Base-by-base conservation (phyloP, 768 basidiomycete species). In the Kwoniella europaea region DNA sequence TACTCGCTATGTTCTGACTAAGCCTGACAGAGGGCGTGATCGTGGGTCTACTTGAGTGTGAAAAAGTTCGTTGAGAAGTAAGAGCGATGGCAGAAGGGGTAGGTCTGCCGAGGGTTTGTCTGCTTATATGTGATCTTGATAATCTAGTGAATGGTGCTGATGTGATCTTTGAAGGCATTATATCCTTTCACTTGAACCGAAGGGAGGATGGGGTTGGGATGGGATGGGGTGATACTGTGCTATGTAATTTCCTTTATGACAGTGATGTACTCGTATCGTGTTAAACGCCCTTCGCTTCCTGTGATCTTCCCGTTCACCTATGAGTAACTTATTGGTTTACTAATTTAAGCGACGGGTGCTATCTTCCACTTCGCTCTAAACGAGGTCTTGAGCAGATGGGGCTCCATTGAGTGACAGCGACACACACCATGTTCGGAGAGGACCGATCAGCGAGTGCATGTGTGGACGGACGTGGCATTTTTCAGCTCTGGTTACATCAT, bases 21-120 rank as follows among this genome's bases (percentile, higher is more conserved):
- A 18, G 27, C 16, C 15, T 61, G 18, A 24, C 10, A 15, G 50
- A 60, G 59, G 50, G 54, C 2, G 24, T 41, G 44, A 59, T 54
- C 15, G 27, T 6, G 44, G 18, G 55, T 50, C 46, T 60, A 20
- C 55, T n/a, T n/a, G 41, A 7, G 35, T 16, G 44, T 22, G 44
- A 15, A 54, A 62, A 50, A 29, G 70, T 64, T 29, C 66, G 54
- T 50, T 43, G 43, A 41, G 55, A n/a, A 59, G 63, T 63, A 27
- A 44, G 35, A 52, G 41, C 41, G 54, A 57, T 43, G 53, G 29
- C 29, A 35, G 35, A 7, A 35, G 6, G 3, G 6, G 53, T 53
- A 20, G 63, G 24, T 63, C n/a, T 63, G 18, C 46, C 27, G 18
- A 16, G 9, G 10, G 1, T 42, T 2, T 42, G 12, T 43, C 16